Evolutionary conservation across 768 basidiomycete genomes (phyloP).

Genomic region (Lepiota brunneoincarnata): DNA sequence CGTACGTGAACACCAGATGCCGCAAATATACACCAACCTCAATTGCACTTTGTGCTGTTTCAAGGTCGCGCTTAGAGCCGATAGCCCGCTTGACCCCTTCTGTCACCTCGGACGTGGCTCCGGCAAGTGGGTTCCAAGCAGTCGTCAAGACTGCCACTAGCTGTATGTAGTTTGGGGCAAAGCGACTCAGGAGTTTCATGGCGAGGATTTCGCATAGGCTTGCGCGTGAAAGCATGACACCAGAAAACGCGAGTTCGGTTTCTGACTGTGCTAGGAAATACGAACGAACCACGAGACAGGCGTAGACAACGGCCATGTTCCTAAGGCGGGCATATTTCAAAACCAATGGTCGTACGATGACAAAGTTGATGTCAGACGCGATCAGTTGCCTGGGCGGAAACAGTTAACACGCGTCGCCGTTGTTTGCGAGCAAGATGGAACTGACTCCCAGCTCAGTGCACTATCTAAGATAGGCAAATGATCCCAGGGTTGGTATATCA

Average conservation of each 20-base stretch:
- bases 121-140: conserved; percentile 82
- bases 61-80: conserved; percentile 56
- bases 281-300: conserved; percentile 72
- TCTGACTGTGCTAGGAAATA: conserved; percentile 74
- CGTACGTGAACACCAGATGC: background rate
- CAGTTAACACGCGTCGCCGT: background rate
- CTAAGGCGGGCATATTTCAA: conserved; percentile 74
- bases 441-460: conserved; percentile 79
- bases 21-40: conserved; percentile 54
- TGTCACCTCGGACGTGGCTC: conserved; percentile 64
- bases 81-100: conserved; percentile 60
- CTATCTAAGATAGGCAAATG: conserved; percentile 43
- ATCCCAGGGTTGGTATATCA: conserved; percentile 16
- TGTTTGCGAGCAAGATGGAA: conserved; percentile 16
- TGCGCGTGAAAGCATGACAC: conserved; percentile 64
- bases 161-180: conserved; percentile 72
- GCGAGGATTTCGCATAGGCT: conserved; percentile 86
- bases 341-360: conserved; percentile 74
- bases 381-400: conserved; percentile 60
- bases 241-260: conserved; percentile 73
- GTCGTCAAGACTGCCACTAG: conserved; percentile 77
- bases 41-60: conserved; percentile 76
- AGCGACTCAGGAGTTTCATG: conserved; percentile 77
- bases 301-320: conserved; percentile 74
- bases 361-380: conserved; percentile 80